These are phyloP conservation scores for Suillus decipiens DNA, from an alignment of 768 basidiomycete species.

Conservation along the genomic window DNA sequence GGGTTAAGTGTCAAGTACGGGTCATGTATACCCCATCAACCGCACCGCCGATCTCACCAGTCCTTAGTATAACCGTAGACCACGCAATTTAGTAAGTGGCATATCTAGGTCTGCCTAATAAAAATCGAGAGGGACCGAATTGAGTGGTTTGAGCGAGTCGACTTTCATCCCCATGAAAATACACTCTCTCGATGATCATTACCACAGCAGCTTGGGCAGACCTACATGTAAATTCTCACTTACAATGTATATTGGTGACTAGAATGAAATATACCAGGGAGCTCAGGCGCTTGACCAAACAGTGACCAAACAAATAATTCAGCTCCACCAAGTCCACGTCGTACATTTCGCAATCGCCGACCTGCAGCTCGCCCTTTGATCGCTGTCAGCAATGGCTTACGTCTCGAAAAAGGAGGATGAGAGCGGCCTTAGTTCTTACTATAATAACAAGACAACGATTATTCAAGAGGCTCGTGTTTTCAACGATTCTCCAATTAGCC, in stretches of 20 bases:
- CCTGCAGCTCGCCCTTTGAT: conserved; percentile 18
- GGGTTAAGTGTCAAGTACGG: background rate
- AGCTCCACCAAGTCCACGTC: conserved; percentile 24
- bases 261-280: background rate
- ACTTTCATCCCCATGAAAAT: background rate
- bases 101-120: no score
- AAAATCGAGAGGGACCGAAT: background rate
- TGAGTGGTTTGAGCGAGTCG: background rate
- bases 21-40: background rate
- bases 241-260: background rate
- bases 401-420: conserved; percentile 97
- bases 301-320: conserved; percentile 18
- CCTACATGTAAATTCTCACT: background rate
- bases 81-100: no score
- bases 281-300: conserved; percentile 20
- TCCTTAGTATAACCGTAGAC: no score
- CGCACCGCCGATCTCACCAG: background rate
- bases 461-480: conserved; percentile 98
- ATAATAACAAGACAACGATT: conserved; percentile 97
- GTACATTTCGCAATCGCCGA: conserved; percentile 16
- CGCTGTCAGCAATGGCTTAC: conserved; percentile 67
- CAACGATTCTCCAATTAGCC: conserved; percentile 99
- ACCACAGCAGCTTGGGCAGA: background rate
- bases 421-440: conserved; percentile 86
- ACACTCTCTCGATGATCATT: background rate